These are phyloP conservation scores for Durusdinium trenchii DNA, from an alignment of 73 alveolate genomes.

Conservation along the genomic window DNA sequence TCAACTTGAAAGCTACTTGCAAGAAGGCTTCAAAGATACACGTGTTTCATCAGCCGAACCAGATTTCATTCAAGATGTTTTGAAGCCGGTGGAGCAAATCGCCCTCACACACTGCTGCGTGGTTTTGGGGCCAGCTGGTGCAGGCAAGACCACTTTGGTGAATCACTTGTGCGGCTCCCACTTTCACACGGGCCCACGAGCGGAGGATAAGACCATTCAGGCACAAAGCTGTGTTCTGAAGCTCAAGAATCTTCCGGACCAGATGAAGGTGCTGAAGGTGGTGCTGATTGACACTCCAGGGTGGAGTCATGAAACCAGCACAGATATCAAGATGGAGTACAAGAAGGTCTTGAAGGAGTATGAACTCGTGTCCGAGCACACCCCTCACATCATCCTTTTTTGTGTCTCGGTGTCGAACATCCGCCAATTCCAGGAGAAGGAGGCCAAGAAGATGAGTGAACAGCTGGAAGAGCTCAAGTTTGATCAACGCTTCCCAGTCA, in stretches of 20 bases:
- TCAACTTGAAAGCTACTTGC: neutral
- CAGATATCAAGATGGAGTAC: neutral
- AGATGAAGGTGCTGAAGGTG: neutral
- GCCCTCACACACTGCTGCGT: conserved; percentile 6
- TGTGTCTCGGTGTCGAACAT: conserved; percentile 10
- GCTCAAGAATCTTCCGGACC: neutral
- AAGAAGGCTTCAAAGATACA: neutral
- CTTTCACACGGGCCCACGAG: neutral
- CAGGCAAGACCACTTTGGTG: conserved; percentile 22
- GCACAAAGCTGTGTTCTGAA: neutral
- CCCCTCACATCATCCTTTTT: conserved; percentile 16
- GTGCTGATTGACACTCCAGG: no score
- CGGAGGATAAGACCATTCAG: neutral
- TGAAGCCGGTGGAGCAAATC: neutral
- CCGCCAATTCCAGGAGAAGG: neutral
- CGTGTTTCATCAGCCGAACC: neutral
- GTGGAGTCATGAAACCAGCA: neutral
- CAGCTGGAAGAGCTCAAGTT: conserved; percentile 5
- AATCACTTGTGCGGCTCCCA: neutral
- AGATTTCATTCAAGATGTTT: neutral
- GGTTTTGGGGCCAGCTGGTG: neutral
- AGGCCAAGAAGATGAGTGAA: neutral
- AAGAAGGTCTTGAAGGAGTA: conserved; percentile 15
- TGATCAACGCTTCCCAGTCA: conserved; percentile 4
- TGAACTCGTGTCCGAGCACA: neutral